Conservation (phyloP, 768 basidiomycete genomes). For the Lyophyllum atratum region DNA sequence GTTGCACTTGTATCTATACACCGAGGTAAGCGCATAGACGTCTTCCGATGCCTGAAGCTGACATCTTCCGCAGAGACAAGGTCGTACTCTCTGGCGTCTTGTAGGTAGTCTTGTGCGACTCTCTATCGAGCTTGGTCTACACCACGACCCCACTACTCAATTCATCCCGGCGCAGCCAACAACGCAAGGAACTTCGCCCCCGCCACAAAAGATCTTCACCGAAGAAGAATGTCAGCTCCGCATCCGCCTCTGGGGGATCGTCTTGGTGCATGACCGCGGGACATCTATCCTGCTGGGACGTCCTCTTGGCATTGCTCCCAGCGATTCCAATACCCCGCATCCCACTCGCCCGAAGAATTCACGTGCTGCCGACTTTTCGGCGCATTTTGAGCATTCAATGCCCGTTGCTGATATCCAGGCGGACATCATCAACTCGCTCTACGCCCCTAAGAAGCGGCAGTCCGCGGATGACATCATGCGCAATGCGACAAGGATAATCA, state of each 20-base stretch:
- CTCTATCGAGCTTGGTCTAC: conserved; percentile 81
- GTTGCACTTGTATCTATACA: conserved; percentile 88
- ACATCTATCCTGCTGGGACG: conserved; percentile 87
- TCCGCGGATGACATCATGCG: conserved; percentile 70
- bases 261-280: conserved; percentile 85
- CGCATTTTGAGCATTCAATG: conserved; percentile 77
- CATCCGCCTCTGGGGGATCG: conserved; percentile 82
- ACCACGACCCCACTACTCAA: conserved; percentile 80
- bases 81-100: conserved; percentile 86
- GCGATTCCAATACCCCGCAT: conserved; percentile 80
- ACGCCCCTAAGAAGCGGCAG: conserved; percentile 72
- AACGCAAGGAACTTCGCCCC: conserved; percentile 8
- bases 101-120: conserved; percentile 84
- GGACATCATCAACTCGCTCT: conserved; percentile 86
- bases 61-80: conserved; percentile 63
- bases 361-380: conserved; percentile 57
- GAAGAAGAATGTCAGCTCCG: conserved; percentile 78
- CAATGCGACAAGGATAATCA: conserved; percentile 78
- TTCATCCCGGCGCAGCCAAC: conserved; percentile 39
- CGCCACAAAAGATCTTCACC: conserved; percentile 47
- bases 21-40: conserved; percentile 55
- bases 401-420: conserved; percentile 84
- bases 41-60: conserved; percentile 4
- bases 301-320: conserved; percentile 78
- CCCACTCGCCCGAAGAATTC: conserved; percentile 52